These are phyloP conservation scores for Proliferodiscus dingleyae DNA, from an alignment of 2,329 filamentous ascomycete genomes.

Conservation along the genomic window DNA sequence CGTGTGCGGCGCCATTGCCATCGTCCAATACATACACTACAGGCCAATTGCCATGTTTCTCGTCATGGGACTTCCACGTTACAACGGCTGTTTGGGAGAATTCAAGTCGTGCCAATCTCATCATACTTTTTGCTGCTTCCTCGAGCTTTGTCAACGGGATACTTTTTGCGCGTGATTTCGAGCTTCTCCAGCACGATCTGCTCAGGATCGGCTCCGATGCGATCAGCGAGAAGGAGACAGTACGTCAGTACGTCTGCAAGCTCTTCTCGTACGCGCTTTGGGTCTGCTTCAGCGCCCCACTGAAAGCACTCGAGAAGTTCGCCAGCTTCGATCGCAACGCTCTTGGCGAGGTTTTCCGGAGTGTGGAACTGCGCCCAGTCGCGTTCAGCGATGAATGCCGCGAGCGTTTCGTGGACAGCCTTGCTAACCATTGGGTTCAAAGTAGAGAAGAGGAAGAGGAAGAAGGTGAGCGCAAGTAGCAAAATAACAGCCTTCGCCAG, in stretches of 20 bases:
- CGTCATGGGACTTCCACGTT: conserved; percentile 9
- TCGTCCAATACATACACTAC: conserved; percentile 12
- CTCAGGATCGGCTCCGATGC: conserved; percentile 12
- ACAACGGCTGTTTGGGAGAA: conserved; percentile 9
- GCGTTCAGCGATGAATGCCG: conserved; percentile 12
- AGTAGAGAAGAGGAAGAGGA: conserved; percentile 1
- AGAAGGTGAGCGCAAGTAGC: conserved; percentile 29
- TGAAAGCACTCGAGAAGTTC: conserved; percentile 13
- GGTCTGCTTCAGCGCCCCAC: conserved; percentile 8
- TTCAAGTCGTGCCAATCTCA: conserved; percentile 7
- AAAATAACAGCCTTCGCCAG: conserved; percentile 42
- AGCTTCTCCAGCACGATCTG: conserved; percentile 13
- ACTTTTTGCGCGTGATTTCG: conserved; percentile 11
- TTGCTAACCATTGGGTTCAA: conserved; percentile 11
- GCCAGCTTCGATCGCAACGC: conserved; percentile 10
- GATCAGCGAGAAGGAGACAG: conserved; percentile 10
- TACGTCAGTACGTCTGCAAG: conserved; percentile 12
- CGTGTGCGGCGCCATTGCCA: conserved; percentile 3
- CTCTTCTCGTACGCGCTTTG: conserved; percentile 10
- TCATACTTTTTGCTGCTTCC: conserved; percentile 12
- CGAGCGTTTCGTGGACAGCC: conserved; percentile 6
- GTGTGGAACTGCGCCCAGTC: conserved; percentile 12
- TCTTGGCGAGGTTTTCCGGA: conserved; percentile 10
- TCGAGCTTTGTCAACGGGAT: conserved; percentile 11
- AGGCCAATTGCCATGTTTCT: conserved; percentile 13